phyloP scores from a whole-genome alignment of 2,329 filamentous ascomycete genomes.

The Epichloe coenophiala region DNA sequence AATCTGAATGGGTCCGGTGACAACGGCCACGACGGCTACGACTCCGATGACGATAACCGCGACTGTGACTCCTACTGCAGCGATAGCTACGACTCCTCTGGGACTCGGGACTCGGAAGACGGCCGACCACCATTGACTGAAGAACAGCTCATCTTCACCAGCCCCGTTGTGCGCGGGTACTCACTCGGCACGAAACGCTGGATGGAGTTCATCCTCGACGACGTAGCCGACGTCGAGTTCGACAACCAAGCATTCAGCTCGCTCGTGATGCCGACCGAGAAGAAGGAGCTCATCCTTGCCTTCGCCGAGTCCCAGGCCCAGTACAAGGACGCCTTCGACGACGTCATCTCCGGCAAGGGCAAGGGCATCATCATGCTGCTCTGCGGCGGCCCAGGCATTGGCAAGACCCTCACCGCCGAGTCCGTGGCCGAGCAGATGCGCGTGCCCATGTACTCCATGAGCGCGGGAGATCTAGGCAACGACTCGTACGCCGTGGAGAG shows the following conservation, averaged over 20 bases:
- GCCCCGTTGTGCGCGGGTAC: constrained; percentile 32
- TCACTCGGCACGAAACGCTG: constrained; percentile 32
- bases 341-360: constrained; percentile 38
- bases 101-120: constrained; percentile 3
- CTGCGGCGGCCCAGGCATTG: constrained; percentile 33
- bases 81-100: neutral
- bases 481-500: constrained; percentile 50
- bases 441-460: constrained; percentile 36
- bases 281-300: constrained; percentile 37
- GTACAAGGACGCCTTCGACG: constrained; percentile 32
- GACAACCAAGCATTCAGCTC: constrained; percentile 33
- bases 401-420: constrained; percentile 36
- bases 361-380: constrained; percentile 36
- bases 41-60: neutral
- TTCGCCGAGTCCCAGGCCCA: constrained; percentile 33
- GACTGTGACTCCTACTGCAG: neutral
- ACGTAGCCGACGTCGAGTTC: constrained; percentile 31
- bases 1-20: constrained; percentile 1
- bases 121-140: constrained; percentile 20
- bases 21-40: neutral
- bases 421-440: constrained; percentile 35
- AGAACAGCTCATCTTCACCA: constrained; percentile 27
- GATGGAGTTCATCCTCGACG: constrained; percentile 35
- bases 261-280: constrained; percentile 33
- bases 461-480: constrained; percentile 58